Evolutionary conservation across 345 rosid species (phyloP).

Genomic region (Fremontodendron californicum): DNA sequence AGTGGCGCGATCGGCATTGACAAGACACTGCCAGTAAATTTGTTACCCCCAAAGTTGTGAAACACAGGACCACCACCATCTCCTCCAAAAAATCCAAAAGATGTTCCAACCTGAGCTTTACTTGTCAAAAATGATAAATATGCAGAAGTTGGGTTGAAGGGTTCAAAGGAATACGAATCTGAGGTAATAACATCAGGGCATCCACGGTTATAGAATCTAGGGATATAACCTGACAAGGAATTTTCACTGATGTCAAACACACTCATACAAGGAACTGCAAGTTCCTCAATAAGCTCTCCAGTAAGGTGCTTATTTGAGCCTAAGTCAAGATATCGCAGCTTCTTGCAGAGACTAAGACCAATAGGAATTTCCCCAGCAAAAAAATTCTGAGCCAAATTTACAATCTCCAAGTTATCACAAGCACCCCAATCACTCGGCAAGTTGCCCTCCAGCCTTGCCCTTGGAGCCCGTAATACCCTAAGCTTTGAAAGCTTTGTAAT

Average conservation of each 20-base stretch:
- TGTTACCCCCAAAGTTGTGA: slow-evolving; percentile 74
- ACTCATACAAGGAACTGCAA: slow-evolving; percentile 76
- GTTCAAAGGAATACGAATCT: slow-evolving; percentile 24
- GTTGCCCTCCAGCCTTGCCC: slow-evolving; percentile 63
- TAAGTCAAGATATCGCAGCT: slow-evolving; percentile 64
- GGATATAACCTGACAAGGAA: slow-evolving; percentile 63
- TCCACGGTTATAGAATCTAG: slow-evolving; percentile 38
- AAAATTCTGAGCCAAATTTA: slow-evolving; percentile 72
- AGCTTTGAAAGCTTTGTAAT: slow-evolving; percentile 63
- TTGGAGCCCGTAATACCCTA: slow-evolving; percentile 82
- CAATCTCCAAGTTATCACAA: slow-evolving; percentile 73
- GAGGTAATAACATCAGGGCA: slow-evolving; percentile 47
- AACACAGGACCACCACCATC: slow-evolving; percentile 41
- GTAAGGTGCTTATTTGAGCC: slow-evolving; percentile 52
- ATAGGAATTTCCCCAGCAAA: slow-evolving; percentile 54
- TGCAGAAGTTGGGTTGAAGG: slow-evolving; percentile 42
- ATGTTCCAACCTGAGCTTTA: slow-evolving; percentile 38
- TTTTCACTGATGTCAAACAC: slow-evolving; percentile 75
- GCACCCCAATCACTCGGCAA: slow-evolving; percentile 65
- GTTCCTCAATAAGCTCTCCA: slow-evolving; percentile 53
- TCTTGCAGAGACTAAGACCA: slow-evolving; percentile 55
- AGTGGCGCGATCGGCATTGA: slow-evolving; percentile 49
- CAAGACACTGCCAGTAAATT: slow-evolving; percentile 58
- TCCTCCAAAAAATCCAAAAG: slow-evolving; percentile 25
- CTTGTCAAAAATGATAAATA: slow-evolving; percentile 49